phyloP scores from a whole-genome alignment of 257 asterid genomes.

The Henckelia pumila region DNA sequence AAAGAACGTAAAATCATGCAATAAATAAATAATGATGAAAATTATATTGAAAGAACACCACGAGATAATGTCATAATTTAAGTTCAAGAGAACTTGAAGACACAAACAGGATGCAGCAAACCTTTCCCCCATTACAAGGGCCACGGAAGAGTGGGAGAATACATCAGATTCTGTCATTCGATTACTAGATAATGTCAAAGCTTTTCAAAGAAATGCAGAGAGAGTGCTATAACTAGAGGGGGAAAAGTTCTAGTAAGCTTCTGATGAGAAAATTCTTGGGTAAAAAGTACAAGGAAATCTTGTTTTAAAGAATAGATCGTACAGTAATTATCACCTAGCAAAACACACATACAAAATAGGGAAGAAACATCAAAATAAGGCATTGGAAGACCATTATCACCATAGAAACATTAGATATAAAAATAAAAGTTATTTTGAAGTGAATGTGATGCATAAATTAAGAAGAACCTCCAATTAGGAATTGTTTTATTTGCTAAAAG shows the following conservation, averaged over 20 bases:
- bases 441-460: background rate
- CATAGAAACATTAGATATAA: background rate
- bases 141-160: background rate
- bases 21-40: background rate
- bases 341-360: background rate
- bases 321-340: background rate
- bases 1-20: background rate
- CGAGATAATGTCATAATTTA: background rate
- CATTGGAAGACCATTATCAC: background rate
- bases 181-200: background rate
- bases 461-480: background rate
- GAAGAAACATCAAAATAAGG: background rate
- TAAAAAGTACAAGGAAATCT: background rate
- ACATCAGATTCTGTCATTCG: background rate
- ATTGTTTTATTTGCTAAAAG: background rate
- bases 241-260: background rate
- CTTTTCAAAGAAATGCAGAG: background rate
- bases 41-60: background rate
- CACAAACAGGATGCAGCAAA: background rate
- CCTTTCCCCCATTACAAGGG: background rate
- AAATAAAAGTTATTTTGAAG: too few relatives aligned
- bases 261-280: background rate
- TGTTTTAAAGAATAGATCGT: background rate
- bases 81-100: background rate
- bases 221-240: background rate